A percentile compares a stretch with the other conserved stretches of the same genome.
These are phyloP conservation scores for Sutorius eximius DNA, from an alignment of 1,284 basidiomycete species.

Conservation along the genomic window DNA sequence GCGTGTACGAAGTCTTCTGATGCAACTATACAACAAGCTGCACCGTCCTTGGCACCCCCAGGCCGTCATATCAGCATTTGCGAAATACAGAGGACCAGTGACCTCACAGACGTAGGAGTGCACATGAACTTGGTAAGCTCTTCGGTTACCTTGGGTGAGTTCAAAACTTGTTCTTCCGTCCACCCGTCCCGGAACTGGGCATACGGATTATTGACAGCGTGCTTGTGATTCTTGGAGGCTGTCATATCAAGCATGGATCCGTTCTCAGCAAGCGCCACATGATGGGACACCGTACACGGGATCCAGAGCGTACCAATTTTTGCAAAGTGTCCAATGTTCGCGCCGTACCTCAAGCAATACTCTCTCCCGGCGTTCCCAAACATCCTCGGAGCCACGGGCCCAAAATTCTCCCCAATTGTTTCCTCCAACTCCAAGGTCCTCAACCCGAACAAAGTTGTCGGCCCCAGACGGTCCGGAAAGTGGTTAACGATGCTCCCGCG, in stretches of 20 bases:
- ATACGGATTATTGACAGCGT: constrained; percentile 82
- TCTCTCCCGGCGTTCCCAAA: constrained; percentile 79
- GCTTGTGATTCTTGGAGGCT: constrained; percentile 84
- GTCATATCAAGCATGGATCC: background rate
- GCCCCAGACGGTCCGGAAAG: constrained; percentile 67
- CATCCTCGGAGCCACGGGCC: constrained; percentile 66
- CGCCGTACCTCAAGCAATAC: constrained; percentile 75
- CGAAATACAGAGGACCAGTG: constrained; percentile 1
- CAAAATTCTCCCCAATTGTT: constrained; percentile 40
- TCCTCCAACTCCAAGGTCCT: constrained; percentile 54
- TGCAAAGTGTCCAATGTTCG: constrained; percentile 65
- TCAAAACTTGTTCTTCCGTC: constrained; percentile 72
- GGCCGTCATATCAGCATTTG: background rate
- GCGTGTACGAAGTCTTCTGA: constrained; percentile 77
- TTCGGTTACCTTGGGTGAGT: constrained; percentile 65
- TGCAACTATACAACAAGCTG: constrained; percentile 73
- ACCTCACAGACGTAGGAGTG: constrained; percentile 70
- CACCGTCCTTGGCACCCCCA: constrained; percentile 53
- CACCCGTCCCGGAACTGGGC: constrained; percentile 81
- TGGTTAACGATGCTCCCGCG: constrained; percentile 71
- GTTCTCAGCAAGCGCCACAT: background rate
- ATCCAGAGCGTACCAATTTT: constrained; percentile 59
- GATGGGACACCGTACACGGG: background rate
- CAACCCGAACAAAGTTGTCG: constrained; percentile 50
- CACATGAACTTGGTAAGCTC: constrained; percentile 85